Conservation (phyloP, 2,329 filamentous ascomycete genomes). For the Penicillium sp. region DNA sequence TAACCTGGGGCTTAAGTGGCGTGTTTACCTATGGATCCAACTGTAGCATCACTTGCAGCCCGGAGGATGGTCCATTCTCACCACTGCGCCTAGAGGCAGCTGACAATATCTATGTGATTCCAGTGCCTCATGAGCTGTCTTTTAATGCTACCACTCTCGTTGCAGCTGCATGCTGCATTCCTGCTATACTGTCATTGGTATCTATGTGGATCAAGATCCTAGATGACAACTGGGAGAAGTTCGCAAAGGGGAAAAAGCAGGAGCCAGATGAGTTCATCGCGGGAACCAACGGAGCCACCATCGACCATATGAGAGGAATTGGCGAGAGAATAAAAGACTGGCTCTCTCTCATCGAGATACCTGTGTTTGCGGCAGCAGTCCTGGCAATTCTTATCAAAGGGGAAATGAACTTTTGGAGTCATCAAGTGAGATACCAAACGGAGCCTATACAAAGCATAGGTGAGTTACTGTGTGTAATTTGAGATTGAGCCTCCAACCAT, state of each 20-base stretch:
- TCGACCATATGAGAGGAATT: constrained; percentile 48
- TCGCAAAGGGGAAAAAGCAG: constrained; percentile 35
- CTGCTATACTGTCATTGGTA: constrained; percentile 60
- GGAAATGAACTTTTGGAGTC: constrained; percentile 64
- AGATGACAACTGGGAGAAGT: constrained; percentile 59
- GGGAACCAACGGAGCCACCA: constrained; percentile 57
- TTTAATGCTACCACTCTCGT: constrained; percentile 62
- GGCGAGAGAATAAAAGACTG: constrained; percentile 38
- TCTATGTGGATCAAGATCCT: constrained; percentile 66
- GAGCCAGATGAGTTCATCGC: constrained; percentile 46
- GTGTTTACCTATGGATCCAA: constrained; percentile 13
- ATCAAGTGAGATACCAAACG: constrained; percentile 57
- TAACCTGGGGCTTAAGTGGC: constrained; percentile 37
- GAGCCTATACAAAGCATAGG: constrained; percentile 63
- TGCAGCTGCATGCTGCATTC: constrained; percentile 64
- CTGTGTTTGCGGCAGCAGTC: constrained; percentile 59
- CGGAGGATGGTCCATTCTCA: constrained; percentile 46
- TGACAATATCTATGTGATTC: constrained; percentile 63
- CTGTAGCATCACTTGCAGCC: constrained; percentile 14
- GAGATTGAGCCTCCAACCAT: background rate
- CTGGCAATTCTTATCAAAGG: constrained; percentile 52
- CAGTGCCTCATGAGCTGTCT: constrained; percentile 54
- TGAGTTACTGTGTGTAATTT: constrained; percentile 35
- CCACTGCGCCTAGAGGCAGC: constrained; percentile 56
- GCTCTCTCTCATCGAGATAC: constrained; percentile 53